Evolutionary conservation across 495 filamentous ascomycete species (phyloP).

Genomic region (Penicillium atrosanguineum): DNA sequence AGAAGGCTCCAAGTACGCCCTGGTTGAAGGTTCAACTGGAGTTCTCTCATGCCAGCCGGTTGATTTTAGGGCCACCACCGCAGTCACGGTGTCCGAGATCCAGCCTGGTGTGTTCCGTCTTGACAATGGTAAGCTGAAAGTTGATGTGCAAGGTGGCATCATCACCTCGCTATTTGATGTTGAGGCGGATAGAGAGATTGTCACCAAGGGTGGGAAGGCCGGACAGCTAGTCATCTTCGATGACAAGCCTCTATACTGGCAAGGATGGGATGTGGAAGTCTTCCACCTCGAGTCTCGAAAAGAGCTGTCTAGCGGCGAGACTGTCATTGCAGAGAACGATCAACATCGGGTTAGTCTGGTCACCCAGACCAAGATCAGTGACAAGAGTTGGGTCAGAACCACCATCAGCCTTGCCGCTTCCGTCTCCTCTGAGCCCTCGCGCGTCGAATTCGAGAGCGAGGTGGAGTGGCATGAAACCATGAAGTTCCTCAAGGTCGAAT

Average conservation of each 20-base stretch:
- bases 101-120: conserved; percentile 71
- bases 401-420: conserved; percentile 75
- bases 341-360: conserved; percentile 73
- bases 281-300: conserved; percentile 87
- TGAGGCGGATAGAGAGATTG: conserved; percentile 65
- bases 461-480: conserved; percentile 93
- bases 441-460: conserved; percentile 75
- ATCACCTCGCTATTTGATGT: conserved; percentile 84
- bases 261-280: conserved; percentile 98
- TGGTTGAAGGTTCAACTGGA: conserved; percentile 46
- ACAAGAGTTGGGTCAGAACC: conserved; percentile 82
- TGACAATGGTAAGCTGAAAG: conserved; percentile 68
- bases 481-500: conserved; percentile 99
- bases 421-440: conserved; percentile 59
- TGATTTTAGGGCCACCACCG: conserved; percentile 39
- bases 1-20: conserved; percentile 40
- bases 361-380: conserved; percentile 81
- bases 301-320: conserved; percentile 63
- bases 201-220: conserved; percentile 75
- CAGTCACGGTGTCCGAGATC: conserved; percentile 64
- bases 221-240: conserved; percentile 95
- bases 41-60: conserved; percentile 49
- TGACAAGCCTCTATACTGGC: conserved; percentile 98
- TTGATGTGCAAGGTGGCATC: conserved; percentile 67
- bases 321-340: conserved; percentile 68